Percentiles rank a stretch among this genome's conserved stretches.
Conservation (phyloP, 768 basidiomycete genomes). For the Pleurotus platypus region DNA sequence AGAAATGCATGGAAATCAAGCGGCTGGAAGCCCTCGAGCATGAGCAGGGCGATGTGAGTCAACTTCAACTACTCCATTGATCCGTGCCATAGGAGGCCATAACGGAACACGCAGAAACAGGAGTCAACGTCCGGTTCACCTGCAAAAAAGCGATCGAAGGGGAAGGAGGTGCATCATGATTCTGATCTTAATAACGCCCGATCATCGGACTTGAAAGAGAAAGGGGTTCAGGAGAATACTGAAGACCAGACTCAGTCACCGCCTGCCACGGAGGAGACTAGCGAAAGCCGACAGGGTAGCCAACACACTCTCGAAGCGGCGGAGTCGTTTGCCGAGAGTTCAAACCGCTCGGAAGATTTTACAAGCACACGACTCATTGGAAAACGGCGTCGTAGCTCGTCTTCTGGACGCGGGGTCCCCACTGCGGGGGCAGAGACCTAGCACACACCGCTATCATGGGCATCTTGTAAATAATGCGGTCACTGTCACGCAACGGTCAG, state of each 20-base stretch:
- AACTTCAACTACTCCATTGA: not conserved
- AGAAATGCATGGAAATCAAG: slow-evolving; percentile 15
- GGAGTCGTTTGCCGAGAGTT: not conserved
- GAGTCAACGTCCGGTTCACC: slow-evolving; percentile 1
- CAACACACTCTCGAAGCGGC: not conserved
- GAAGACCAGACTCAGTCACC: not conserved
- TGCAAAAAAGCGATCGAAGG: slow-evolving; percentile 6
- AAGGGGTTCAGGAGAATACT: slow-evolving; percentile 1
- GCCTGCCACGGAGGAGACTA: not conserved
- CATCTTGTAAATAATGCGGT: no score
- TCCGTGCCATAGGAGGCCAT: not conserved
- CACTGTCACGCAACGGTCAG: no score
- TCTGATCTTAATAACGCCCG: not conserved
- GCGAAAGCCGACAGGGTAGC: not conserved
- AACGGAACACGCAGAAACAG: slow-evolving; percentile 3
- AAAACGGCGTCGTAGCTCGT: slow-evolving; percentile 1
- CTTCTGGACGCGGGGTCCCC: not conserved
- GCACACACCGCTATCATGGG: not conserved
- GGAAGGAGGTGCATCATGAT: not conserved
- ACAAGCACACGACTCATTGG: not conserved
- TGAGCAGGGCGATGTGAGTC: slow-evolving; percentile 5
- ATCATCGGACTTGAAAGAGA: slow-evolving; percentile 6
- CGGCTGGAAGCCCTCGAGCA: slow-evolving; percentile 4
- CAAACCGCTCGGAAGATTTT: not conserved
- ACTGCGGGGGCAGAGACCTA: not conserved